Base-by-base conservation (phyloP, 2,329 filamentous ascomycete genomes). In the Penicillium oxalicum region DNA sequence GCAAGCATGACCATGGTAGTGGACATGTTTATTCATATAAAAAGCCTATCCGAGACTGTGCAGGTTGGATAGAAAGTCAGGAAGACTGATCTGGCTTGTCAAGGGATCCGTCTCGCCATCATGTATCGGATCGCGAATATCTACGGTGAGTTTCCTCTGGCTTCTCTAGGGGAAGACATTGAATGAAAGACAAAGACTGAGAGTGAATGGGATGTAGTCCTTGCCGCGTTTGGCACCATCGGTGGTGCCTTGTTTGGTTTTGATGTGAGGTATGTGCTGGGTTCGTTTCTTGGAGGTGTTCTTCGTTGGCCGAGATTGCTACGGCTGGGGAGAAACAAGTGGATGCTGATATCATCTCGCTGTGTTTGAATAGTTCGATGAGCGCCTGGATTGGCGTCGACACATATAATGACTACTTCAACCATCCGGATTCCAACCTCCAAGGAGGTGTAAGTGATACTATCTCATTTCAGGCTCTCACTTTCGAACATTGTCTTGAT, bases 231-330 rank as follows among this genome's bases (percentile, higher is more conserved):
- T 62, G 74, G 77, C 59, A 75, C 78, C 44, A 75, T 80, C 54
- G 78, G 78, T 36, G 78, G 77, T 62, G 76, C 72, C 8, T 65
- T 80, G 18, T 81, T 81, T 58, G 78, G 78, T 36, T 82, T 81
- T 61, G 79, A 81, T 66, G 77, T 81, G 50, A 75, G 71, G 51
- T 79, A 75, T 12, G 77, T 32, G 7, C 11, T 32, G 29, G 11
- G 2, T 11, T 8, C 11, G 2, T 11, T 32, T 5, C 29, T 32
- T 11, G 29, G 11, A 32, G 29, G 18, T 18, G 18, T 18, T 18
- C 18, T 18, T 18, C 18, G 18, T 18, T 18, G 18, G 2, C 18
- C 18, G 2, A 18, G 18, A 18, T 18, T 18, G 18, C 18, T 18
- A 18, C 18, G 18, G 2, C 18, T 18, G 18, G 18, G 18, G 18